Conservation (phyloP, 768 basidiomycete species). For the Leccinum subgranulosum region DNA sequence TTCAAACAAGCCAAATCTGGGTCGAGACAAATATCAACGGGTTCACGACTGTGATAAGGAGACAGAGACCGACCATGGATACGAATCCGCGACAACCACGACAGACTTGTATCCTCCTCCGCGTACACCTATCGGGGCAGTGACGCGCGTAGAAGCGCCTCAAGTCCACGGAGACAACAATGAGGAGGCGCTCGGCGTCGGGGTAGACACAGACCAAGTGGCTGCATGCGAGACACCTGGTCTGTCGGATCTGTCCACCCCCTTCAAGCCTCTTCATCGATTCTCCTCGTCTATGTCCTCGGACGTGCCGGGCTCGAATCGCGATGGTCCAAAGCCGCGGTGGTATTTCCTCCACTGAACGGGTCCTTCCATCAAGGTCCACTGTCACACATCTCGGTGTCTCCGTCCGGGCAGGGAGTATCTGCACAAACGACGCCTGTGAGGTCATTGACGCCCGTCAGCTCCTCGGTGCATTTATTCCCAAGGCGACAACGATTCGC, state of each 20-base stretch:
- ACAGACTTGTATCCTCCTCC: too few species aligned
- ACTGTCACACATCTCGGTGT: neutral
- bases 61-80: too few species aligned
- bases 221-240: neutral
- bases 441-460: too few species aligned
- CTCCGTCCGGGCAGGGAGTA: neutral
- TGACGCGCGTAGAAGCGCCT: conserved; percentile 1
- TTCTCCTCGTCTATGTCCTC: conserved; percentile 4
- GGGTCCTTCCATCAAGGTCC: conserved; percentile 20
- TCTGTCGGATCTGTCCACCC: conserved; percentile 14
- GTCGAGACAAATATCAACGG: too few species aligned
- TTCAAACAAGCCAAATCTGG: too few species aligned
- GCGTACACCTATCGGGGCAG: too few species aligned
- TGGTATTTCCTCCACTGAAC: conserved; percentile 27
- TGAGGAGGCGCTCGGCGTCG: too few species aligned
- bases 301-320: neutral
- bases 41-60: too few species aligned
- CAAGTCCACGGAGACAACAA: conserved; percentile 17
- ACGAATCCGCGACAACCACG: too few species aligned
- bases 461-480: too few species aligned
- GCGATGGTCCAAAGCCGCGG: conserved; percentile 1
- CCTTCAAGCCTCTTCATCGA: conserved; percentile 11
- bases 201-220: neutral
- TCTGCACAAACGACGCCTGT: conserved; percentile 14
- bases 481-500: too few species aligned